These are phyloP conservation scores for Kodamaea laetipori DNA, from an alignment of 805 yeast species.

Conservation along the genomic window DNA sequence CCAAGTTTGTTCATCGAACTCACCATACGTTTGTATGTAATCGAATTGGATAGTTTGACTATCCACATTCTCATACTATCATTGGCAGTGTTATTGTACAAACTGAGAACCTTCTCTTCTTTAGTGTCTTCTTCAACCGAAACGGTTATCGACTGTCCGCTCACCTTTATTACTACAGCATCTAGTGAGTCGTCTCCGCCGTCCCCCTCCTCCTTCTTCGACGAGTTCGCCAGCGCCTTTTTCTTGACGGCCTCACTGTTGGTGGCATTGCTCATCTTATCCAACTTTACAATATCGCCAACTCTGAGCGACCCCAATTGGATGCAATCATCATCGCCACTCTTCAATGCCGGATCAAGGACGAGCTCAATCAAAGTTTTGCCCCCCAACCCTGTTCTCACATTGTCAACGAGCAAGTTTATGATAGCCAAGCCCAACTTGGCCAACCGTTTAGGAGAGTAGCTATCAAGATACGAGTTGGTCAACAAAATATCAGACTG, in stretches of 20 bases:
- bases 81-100: conserved; percentile 45
- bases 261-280: conserved; percentile 36
- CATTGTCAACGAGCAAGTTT: conserved; percentile 60
- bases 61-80: conserved; percentile 58
- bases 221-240: conserved; percentile 28
- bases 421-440: conserved; percentile 72
- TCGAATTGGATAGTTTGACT: conserved; percentile 64
- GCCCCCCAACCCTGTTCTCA: conserved; percentile 81
- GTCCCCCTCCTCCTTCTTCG: conserved; percentile 20
- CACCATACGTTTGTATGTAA: conserved; percentile 78
- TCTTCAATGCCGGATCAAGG: conserved; percentile 50
- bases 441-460: conserved; percentile 66
- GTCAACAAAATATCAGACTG: conserved; percentile 37
- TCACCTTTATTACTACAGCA: conserved; percentile 66
- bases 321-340: conserved; percentile 30
- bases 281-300: conserved; percentile 77
- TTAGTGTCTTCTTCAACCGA: conserved; percentile 58
- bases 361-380: conserved; percentile 63
- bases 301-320: conserved; percentile 57
- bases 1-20: conserved; percentile 68
- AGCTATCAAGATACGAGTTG: conserved; percentile 32
- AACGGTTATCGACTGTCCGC: conserved; percentile 50
- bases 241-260: conserved; percentile 15
- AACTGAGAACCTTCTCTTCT: conserved; percentile 48
- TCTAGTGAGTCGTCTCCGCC: conserved; percentile 37